Evolutionary conservation across 495 filamentous ascomycete genomes (phyloP).

Genomic region (Trichoderma asperelloides): DNA sequence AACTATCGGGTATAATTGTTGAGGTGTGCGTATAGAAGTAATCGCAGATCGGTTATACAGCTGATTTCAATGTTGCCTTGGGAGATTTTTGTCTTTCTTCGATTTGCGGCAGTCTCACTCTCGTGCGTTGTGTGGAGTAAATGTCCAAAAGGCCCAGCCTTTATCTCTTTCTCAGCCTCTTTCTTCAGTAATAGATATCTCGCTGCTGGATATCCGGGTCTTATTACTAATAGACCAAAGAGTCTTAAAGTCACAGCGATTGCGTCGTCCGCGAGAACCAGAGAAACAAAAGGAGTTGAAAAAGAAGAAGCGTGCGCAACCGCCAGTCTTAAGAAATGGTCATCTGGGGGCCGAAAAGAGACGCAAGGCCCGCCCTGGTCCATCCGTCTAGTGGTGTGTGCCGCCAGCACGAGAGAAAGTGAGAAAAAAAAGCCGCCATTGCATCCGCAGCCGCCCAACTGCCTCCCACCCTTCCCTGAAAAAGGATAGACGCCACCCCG

Average conservation of each 20-base stretch:
- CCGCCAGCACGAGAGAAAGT: neutral
- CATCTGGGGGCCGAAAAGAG: slow-evolving; percentile 3
- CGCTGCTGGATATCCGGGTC: neutral
- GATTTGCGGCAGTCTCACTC: neutral
- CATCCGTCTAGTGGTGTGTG: neutral
- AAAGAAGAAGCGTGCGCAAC: neutral
- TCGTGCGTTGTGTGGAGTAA: neutral
- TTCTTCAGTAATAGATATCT: neutral
- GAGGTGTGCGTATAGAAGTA: neutral
- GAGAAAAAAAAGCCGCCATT: neutral
- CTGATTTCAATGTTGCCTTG: neutral
- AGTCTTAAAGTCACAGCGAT: no score
- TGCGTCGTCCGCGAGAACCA: no score
- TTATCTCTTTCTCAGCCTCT: neutral
- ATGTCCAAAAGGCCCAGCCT: neutral
- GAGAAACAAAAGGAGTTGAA: neutral
- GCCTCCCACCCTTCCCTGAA: neutral
- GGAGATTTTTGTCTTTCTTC: neutral
- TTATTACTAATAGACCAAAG: neutral
- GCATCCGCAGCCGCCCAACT: neutral
- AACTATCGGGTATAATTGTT: neutral
- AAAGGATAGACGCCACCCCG: slow-evolving; percentile 1
- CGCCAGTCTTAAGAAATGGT: neutral
- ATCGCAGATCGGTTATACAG: neutral
- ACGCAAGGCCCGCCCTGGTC: neutral